Conservation (phyloP, 179 eudicot genomes). For the Beta macrorhiza region DNA sequence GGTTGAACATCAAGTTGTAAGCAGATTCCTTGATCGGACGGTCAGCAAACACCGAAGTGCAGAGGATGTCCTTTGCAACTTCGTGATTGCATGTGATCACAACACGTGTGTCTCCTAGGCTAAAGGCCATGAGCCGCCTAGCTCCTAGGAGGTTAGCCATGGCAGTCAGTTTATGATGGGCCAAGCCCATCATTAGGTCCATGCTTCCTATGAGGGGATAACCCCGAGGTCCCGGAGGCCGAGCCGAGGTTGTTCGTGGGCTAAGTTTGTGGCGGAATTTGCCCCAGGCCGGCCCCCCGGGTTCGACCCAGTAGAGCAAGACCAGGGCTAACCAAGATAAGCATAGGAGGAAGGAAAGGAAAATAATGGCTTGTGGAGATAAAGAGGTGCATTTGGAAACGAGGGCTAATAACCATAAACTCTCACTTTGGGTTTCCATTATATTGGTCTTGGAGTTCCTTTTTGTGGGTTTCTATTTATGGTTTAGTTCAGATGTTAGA, state of each 20-base stretch:
- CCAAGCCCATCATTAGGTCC: slow-evolving; percentile 55
- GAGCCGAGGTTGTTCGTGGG: slow-evolving; percentile 42
- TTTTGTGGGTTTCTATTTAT: not conserved
- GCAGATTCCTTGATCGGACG: slow-evolving; percentile 79
- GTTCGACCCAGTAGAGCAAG: slow-evolving; percentile 54
- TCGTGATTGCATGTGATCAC: slow-evolving; percentile 62
- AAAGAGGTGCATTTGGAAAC: slow-evolving; percentile 43
- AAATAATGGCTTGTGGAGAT: slow-evolving; percentile 28
- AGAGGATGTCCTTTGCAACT: slow-evolving; percentile 58
- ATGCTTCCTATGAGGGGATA: slow-evolving; percentile 64
- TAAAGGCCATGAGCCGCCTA: slow-evolving; percentile 67
- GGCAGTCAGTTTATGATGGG: slow-evolving; percentile 60
- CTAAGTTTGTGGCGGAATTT: slow-evolving; percentile 24
- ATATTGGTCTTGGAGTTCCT: not conserved
- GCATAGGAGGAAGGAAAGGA: slow-evolving; percentile 14
- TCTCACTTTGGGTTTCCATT: slow-evolving; percentile 13
- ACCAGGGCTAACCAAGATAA: slow-evolving; percentile 36
- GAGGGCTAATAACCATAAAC: slow-evolving; percentile 47
- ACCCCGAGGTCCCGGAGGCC: slow-evolving; percentile 31
- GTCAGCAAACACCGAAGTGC: slow-evolving; percentile 53
- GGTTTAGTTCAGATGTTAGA: not conserved
- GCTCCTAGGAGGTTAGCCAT: slow-evolving; percentile 34
- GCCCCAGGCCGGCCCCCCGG: slow-evolving; percentile 89
- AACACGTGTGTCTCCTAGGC: slow-evolving; percentile 68
- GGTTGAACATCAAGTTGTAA: slow-evolving; percentile 62